Conservation (phyloP, 352 stramenopile species). For the Phytophthora vignae region DNA sequence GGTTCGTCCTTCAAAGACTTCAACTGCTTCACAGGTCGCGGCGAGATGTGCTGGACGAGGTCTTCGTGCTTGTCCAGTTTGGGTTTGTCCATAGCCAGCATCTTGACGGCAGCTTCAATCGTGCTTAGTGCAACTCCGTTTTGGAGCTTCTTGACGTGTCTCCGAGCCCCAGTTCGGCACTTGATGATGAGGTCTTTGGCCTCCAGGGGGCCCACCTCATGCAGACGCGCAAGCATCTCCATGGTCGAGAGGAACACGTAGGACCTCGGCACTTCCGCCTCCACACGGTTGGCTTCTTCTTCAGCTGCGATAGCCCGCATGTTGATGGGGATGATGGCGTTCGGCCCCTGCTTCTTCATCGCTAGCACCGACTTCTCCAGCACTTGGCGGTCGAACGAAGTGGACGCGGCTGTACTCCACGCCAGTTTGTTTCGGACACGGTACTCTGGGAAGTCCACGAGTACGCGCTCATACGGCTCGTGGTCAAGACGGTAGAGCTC, state of each 20-base stretch:
- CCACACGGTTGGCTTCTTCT: not conserved
- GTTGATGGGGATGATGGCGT: not conserved
- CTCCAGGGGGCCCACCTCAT: constrained; percentile 47
- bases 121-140: not conserved
- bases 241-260: constrained; percentile 33
- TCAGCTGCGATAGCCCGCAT: not conserved
- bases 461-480: constrained; percentile 59
- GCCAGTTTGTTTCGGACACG: constrained; percentile 48
- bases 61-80: not conserved
- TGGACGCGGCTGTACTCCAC: constrained; percentile 41
- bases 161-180: not conserved
- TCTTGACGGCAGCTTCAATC: not conserved
- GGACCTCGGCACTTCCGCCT: constrained; percentile 38
- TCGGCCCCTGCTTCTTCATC: not conserved
- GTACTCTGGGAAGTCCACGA: constrained; percentile 71
- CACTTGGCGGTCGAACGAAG: not conserved
- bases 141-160: not conserved
- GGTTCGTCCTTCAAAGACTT: not conserved
- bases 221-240: constrained; percentile 47
- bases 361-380: constrained; percentile 1
- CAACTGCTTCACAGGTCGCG: not conserved
- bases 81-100: not conserved
- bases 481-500: constrained; percentile 73
- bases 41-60: constrained; percentile 3
- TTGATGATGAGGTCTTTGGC: constrained; percentile 51